Evolutionary conservation across 306 rosid genomes (phyloP).

Genomic region (Malus fusca): DNA sequence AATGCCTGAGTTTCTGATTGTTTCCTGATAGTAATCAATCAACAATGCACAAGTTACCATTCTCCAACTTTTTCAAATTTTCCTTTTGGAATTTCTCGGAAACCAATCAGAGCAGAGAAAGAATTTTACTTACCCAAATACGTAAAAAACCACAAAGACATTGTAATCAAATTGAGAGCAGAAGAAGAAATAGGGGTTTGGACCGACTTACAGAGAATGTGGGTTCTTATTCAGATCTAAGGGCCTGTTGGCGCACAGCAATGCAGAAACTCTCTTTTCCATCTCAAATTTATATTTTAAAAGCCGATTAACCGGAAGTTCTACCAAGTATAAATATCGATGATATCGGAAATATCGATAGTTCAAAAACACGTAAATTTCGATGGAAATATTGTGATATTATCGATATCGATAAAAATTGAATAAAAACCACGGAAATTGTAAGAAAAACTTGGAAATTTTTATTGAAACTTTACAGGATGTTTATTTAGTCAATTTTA

Average conservation of each 20-base stretch:
- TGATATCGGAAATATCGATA: too few relatives aligned
- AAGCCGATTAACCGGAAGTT: too few relatives aligned
- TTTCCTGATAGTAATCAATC: neutral
- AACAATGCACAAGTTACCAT: neutral
- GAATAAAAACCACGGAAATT: too few relatives aligned
- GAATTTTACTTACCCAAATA: neutral
- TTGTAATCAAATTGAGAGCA: neutral
- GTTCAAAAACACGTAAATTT: too few relatives aligned
- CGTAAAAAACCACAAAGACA: neutral
- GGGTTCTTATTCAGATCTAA: conserved; percentile 42
- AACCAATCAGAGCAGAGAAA: neutral
- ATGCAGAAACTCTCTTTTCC: neutral
- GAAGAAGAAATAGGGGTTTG: neutral
- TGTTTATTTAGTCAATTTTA: too few relatives aligned
- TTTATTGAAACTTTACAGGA: too few relatives aligned
- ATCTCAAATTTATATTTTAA: too few relatives aligned
- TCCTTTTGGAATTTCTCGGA: neutral
- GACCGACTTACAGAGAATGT: conserved; percentile 13
- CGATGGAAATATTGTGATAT: too few relatives aligned
- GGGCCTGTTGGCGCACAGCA: conserved; percentile 16
- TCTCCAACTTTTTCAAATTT: neutral
- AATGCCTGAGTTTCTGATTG: neutral
- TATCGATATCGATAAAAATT: too few relatives aligned
- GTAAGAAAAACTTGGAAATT: too few relatives aligned
- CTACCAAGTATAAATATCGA: too few relatives aligned